phyloP scores from a whole-genome alignment of 1,284 basidiomycete genomes.

The Jaminaea rosea region DNA sequence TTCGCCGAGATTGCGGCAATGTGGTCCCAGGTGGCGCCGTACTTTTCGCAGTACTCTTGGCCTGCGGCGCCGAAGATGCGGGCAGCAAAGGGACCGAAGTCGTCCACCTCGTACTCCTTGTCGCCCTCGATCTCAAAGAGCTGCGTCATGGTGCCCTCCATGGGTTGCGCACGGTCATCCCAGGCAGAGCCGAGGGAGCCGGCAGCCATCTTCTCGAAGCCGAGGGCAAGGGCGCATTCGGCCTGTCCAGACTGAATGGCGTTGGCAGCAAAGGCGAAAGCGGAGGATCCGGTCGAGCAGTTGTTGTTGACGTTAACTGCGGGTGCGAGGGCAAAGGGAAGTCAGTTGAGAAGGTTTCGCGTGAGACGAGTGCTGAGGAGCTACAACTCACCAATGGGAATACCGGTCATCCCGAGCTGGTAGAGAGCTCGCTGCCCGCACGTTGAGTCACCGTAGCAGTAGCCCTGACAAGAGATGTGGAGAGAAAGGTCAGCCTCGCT shows the following conservation, averaged over 20 bases:
- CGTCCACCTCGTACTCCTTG: constrained; percentile 56
- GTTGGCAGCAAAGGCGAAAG: constrained; percentile 34
- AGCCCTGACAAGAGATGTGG: no score
- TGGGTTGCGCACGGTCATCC: constrained; percentile 61
- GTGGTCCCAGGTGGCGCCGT: constrained; percentile 62
- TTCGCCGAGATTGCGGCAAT: constrained; percentile 68
- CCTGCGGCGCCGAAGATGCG: constrained; percentile 70
- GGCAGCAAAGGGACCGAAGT: constrained; percentile 59
- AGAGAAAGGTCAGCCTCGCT: no score
- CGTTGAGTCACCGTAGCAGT: constrained; percentile 50
- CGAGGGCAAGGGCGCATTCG: constrained; percentile 70
- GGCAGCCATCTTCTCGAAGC: constrained; percentile 62
- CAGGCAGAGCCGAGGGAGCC: constrained; percentile 66
- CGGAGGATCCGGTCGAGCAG: constrained; percentile 42
- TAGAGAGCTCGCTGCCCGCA: constrained; percentile 76
- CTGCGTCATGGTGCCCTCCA: constrained; percentile 51
- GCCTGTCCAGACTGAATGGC: constrained; percentile 57
- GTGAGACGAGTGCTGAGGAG: no score
- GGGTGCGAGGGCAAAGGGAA: no score
- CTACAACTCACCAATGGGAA: constrained; percentile 59
- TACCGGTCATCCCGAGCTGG: constrained; percentile 71
- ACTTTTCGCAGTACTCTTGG: constrained; percentile 67
- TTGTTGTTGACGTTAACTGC: constrained; percentile 67
- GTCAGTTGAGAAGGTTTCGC: no score
- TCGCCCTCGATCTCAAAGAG: constrained; percentile 54